These are phyloP conservation scores for Pythium phragmiticola DNA, from an alignment of 352 stramenopile species.

Conservation along the genomic window DNA sequence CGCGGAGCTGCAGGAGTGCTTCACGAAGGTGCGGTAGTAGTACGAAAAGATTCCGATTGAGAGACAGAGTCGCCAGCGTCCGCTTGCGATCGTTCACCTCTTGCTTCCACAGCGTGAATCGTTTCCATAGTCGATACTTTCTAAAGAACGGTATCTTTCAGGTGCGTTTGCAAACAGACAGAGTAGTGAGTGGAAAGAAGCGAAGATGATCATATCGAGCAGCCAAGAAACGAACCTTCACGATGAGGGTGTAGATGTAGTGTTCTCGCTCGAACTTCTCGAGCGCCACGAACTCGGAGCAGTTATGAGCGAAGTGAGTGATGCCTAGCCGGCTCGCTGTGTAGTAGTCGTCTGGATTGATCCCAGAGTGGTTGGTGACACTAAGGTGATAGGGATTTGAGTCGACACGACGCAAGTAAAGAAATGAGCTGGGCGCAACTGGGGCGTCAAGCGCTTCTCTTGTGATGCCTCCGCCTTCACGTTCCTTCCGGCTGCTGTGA, in stretches of 20 bases:
- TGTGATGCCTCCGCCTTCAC: not conserved
- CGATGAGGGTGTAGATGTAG: conserved; percentile 81
- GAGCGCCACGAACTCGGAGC: conserved; percentile 88
- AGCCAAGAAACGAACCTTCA: conserved; percentile 47
- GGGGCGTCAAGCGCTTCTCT: conserved; percentile 4
- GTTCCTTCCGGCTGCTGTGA: conserved; percentile 4
- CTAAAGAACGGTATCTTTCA: conserved; percentile 86
- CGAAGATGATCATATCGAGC: not conserved
- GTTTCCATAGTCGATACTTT: conserved; percentile 90
- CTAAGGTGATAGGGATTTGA: conserved; percentile 78
- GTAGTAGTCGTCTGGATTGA: conserved; percentile 86
- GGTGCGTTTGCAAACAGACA: not conserved
- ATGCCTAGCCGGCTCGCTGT: conserved; percentile 88
- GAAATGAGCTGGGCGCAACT: conserved; percentile 58
- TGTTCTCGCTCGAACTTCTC: conserved; percentile 91
- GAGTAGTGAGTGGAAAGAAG: not conserved
- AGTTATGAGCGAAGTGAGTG: conserved; percentile 79
- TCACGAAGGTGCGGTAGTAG: conserved; percentile 81
- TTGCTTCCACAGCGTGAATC: conserved; percentile 87
- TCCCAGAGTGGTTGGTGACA: conserved; percentile 58
- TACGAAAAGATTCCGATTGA: conserved; percentile 88
- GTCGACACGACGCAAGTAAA: conserved; percentile 71
- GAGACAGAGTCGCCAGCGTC: conserved; percentile 29
- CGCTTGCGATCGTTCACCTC: conserved; percentile 57
- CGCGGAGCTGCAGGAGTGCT: conserved; percentile 73